These are phyloP conservation scores for Pleurotus ostreatus DNA, from an alignment of 768 basidiomycete species.

Conservation along the genomic window DNA sequence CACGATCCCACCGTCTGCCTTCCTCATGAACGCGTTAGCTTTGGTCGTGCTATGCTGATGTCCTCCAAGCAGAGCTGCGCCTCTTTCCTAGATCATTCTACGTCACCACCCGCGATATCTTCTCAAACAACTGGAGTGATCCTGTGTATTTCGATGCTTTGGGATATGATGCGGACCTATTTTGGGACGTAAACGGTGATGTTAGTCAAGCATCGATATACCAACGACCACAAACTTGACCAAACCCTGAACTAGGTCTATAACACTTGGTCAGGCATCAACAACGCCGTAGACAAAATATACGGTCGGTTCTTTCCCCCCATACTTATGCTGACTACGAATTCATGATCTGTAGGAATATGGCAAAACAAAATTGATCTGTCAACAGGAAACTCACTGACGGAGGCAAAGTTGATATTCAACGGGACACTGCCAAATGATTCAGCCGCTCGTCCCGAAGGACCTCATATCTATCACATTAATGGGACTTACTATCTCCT, in stretches of 20 bases:
- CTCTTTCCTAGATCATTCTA: constrained; percentile 37
- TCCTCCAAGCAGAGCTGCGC: constrained; percentile 24
- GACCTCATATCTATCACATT: constrained; percentile 35
- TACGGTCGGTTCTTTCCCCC: constrained; percentile 21
- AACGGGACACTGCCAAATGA: constrained; percentile 32
- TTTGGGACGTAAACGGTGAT: constrained; percentile 36
- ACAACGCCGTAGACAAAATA: constrained; percentile 36
- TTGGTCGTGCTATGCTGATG: neutral
- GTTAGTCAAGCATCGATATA: constrained; percentile 11
- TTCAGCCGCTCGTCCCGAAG: constrained; percentile 33
- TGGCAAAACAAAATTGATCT: constrained; percentile 37
- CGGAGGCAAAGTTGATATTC: constrained; percentile 31
- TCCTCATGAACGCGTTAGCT: too few species aligned
- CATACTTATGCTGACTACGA: neutral
- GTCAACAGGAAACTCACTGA: constrained; percentile 30
- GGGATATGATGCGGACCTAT: constrained; percentile 37
- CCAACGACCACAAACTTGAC: too few species aligned
- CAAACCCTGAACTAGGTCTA: constrained; percentile 23
- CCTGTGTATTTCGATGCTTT: constrained; percentile 35
- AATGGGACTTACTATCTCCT: constrained; percentile 36
- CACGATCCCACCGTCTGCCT: too few species aligned
- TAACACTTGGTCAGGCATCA: constrained; percentile 33
- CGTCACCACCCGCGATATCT: constrained; percentile 33
- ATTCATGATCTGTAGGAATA: constrained; percentile 23
- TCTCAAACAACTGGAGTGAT: constrained; percentile 36